phyloP scores from a whole-genome alignment of 2,329 filamentous ascomycete genomes.

The Phyllosticta citriasiana region DNA sequence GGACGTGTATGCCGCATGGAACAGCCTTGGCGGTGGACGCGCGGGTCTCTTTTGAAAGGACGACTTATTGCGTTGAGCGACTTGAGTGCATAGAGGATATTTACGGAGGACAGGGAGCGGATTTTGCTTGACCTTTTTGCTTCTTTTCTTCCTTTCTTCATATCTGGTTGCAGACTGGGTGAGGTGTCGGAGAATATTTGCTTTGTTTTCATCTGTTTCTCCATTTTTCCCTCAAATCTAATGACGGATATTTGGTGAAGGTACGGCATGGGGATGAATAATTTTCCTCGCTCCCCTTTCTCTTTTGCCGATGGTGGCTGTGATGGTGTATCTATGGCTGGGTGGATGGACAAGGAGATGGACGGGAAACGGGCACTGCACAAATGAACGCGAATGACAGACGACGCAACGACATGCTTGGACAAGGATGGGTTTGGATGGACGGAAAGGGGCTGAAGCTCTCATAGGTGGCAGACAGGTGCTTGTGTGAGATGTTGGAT shows the following conservation, averaged over 20 bases:
- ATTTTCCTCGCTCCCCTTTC: no score
- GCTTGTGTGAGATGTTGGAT: background rate
- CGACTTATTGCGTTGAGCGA: no score
- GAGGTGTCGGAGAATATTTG: no score
- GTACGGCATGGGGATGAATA: no score
- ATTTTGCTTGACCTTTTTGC: background rate
- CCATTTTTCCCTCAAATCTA: background rate
- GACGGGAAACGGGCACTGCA: background rate
- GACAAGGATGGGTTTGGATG: background rate
- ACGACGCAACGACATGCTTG: background rate
- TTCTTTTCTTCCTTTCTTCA: background rate
- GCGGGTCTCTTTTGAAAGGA: background rate
- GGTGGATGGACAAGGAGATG: background rate
- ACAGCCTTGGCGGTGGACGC: conserved; percentile 30
- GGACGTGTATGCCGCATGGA: conserved; percentile 39
- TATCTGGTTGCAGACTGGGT: no score
- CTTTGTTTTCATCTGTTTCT: background rate
- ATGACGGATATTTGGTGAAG: background rate
- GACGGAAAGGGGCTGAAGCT: background rate
- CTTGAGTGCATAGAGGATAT: no score
- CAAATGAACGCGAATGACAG: background rate
- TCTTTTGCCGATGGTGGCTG: background rate
- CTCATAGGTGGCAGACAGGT: background rate
- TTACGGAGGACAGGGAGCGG: no score
- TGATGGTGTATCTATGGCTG: background rate